phyloP scores from a whole-genome alignment of 2,329 filamentous ascomycete species.

The Pleurostoma richardsiae region DNA sequence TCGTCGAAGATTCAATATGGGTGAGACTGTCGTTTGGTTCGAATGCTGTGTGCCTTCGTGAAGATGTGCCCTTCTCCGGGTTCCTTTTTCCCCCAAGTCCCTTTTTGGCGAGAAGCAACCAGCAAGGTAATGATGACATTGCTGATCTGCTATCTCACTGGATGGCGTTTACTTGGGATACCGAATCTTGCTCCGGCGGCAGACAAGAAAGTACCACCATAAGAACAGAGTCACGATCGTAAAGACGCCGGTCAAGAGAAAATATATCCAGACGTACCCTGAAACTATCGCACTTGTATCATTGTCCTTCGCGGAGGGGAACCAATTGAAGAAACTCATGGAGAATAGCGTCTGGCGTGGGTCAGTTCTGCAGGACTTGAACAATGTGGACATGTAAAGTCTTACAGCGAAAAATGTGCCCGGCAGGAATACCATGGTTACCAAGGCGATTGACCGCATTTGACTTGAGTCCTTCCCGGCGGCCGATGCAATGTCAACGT shows the following conservation, averaged over 20 bases:
- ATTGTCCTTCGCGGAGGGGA: too few relatives aligned
- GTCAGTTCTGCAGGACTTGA: not conserved
- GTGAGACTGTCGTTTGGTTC: too few relatives aligned
- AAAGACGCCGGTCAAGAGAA: slow-evolving; percentile 1
- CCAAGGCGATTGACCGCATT: slow-evolving; percentile 20
- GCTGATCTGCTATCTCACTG: too few relatives aligned
- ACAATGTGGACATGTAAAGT: not conserved
- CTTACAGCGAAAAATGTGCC: slow-evolving; percentile 22
- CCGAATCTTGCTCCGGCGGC: too few relatives aligned
- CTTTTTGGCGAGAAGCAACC: too few relatives aligned
- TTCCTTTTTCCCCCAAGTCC: too few relatives aligned
- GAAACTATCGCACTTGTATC: slow-evolving; percentile 8
- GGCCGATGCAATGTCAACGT: slow-evolving; percentile 20
- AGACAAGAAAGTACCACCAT: slow-evolving; percentile 5
- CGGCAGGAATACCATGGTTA: slow-evolving; percentile 25
- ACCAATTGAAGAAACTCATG: slow-evolving; percentile 18
- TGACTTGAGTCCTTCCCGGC: slow-evolving; percentile 18
- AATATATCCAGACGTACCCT: slow-evolving; percentile 15
- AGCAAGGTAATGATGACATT: too few relatives aligned
- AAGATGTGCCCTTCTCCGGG: too few relatives aligned
- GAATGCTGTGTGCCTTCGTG: too few relatives aligned
- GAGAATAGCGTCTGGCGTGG: slow-evolving; percentile 16
- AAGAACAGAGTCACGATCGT: slow-evolving; percentile 2
- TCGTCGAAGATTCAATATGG: too few relatives aligned
- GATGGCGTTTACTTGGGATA: too few relatives aligned